Conservation (phyloP, 805 yeast species). For the Yamadazyma sp. region DNA sequence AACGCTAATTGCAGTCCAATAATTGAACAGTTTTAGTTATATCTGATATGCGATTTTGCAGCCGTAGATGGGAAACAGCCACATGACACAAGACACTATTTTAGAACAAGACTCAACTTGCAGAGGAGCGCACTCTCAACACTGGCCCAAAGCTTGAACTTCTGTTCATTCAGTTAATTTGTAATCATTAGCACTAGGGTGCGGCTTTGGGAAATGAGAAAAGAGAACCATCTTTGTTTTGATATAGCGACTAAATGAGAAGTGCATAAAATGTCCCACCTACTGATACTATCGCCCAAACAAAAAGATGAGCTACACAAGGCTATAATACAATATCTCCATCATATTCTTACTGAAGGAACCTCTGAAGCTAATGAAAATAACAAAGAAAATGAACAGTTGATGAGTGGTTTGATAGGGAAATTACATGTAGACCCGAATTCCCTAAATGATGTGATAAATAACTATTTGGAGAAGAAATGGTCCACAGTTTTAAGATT, state of each 20-base stretch:
- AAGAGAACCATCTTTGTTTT: background rate
- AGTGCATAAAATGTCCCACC: conserved; percentile 4
- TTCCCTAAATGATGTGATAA: conserved; percentile 23
- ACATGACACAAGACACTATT: too few relatives aligned
- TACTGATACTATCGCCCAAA: conserved; percentile 34
- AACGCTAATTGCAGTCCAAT: too few relatives aligned
- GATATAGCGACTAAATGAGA: conserved; percentile 1
- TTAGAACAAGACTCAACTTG: too few relatives aligned
- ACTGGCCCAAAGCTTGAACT: too few relatives aligned
- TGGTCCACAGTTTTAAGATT: conserved; percentile 85
- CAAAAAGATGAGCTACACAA: conserved; percentile 49
- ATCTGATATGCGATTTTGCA: too few relatives aligned
- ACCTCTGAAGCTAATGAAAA: background rate
- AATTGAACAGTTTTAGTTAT: too few relatives aligned
- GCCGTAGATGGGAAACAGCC: too few relatives aligned
- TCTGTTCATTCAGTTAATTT: too few relatives aligned
- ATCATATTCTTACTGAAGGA: conserved; percentile 25
- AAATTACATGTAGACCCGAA: conserved; percentile 14
- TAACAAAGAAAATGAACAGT: conserved; percentile 11
- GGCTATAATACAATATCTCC: conserved; percentile 50
- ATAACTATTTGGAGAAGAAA: conserved; percentile 64
- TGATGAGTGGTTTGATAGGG: conserved; percentile 13
- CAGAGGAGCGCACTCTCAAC: too few relatives aligned
- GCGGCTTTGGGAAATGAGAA: too few relatives aligned
- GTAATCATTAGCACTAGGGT: background rate